Base-by-base conservation (phyloP, 495 filamentous ascomycete genomes). In the Aspergillus funiculosus region DNA sequence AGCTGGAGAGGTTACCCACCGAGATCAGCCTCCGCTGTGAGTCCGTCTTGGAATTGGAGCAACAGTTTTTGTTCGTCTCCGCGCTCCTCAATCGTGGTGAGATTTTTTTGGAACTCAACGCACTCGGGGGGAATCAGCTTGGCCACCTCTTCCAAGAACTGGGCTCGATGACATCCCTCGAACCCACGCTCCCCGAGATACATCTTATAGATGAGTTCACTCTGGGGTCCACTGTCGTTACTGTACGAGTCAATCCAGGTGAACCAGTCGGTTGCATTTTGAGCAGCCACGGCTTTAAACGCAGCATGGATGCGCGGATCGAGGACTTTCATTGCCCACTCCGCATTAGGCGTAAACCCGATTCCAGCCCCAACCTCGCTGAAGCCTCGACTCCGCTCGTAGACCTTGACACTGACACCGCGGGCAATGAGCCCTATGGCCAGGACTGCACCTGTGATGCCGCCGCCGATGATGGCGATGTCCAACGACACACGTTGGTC, bases 391-490 rank as follows among this genome's bases (percentile, higher is more conserved):
- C 24, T 24, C 8, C 35, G 34, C 19, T 51, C 41, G 28, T 51
- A 51, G 21, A 51, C 17, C 4, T 34, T 38, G 6, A 27, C 21
- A 3, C 5, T 13, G 26, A 45, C 14, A 0, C 28, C 25, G 10
- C 48, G 48, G 14, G 40, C 22, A 2, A 45, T 19, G 18, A 51
- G 48, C 5, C 41, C 48, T 10, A 51, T 34, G 5, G 43, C 41
- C 0, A 27, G 9, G 2, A 37, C 46, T 3, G 46, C 4, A 20
- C 48, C 48, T 21, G 29, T 37, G 24, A 51, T 46, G n/a, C 48
- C 41, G 19, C 48, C 48, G 28, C 48, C 48, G 34, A 51, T 43
- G 5, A 46, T 46, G 38, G 42, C 49, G n/a, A 52, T 43, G 22
- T 30, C 9, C 17, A 38, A 20, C 5, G 35, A 25, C 5, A 43